phyloP scores from a whole-genome alignment of 306 rosid species.

The Trifolium subterraneum region DNA sequence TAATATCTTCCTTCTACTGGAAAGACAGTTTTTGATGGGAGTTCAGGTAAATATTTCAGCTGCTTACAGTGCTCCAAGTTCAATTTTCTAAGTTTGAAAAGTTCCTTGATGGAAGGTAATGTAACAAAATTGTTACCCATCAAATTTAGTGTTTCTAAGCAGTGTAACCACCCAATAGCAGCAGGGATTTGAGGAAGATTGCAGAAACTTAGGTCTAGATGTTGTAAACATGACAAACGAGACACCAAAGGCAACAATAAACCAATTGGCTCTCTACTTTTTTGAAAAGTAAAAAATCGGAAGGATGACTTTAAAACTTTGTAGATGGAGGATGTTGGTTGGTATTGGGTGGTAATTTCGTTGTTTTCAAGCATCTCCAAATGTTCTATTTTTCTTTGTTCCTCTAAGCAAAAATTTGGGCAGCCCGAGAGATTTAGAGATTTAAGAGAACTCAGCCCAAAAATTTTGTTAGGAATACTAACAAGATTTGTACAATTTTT shows the following conservation, averaged over 20 bases:
- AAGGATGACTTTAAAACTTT: not conserved
- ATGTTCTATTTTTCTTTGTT: too few relatives aligned
- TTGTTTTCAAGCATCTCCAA: too few relatives aligned
- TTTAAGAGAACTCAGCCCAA: not conserved
- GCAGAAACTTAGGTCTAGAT: constrained; percentile 35
- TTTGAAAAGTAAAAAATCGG: not conserved
- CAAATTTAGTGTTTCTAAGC: not conserved
- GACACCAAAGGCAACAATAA: not conserved
- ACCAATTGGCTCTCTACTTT: not conserved
- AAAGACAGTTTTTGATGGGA: not conserved
- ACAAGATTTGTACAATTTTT: constrained; percentile 7
- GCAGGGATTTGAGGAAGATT: constrained; percentile 30
- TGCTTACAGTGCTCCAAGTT: constrained; percentile 4
- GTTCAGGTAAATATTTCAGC: constrained; percentile 26
- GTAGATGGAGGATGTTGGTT: too few relatives aligned
- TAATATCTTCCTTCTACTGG: not conserved
- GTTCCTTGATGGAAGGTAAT: constrained; percentile 28
- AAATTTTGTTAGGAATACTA: constrained; percentile 2
- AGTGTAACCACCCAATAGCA: constrained; percentile 18
- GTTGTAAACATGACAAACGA: not conserved
- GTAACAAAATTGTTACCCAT: constrained; percentile 19
- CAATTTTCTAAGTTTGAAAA: not conserved
- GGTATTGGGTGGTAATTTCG: too few relatives aligned
- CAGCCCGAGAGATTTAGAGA: constrained; percentile 1
- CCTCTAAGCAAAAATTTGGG: not conserved